Base-by-base conservation (phyloP, 805 yeast genomes). In the Cyberlindnera sargentensis region DNA sequence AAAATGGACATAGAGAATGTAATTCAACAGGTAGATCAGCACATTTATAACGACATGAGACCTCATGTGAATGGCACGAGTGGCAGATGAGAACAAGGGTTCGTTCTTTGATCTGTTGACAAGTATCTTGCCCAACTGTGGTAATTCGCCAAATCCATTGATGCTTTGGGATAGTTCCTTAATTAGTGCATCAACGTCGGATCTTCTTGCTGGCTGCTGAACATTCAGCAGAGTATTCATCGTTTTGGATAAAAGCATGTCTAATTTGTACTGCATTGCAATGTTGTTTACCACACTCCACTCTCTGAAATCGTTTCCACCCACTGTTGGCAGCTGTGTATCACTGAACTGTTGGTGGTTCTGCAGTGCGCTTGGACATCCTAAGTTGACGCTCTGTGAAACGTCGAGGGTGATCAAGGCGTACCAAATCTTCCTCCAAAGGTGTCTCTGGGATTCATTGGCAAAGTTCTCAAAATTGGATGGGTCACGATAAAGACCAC, bases 401-500 rank as follows among this genome's bases (percentile, higher is more conserved):
- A 64, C 65, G 55, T 72, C 77, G 27, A 68, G 54, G 5, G 68
- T 61, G 4, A 63, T 58, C 29, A 77, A 56, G 23, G 68, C 70
- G 57, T 61, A 70, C 85, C 85, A 80, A 1, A 77, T 65, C 50
- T 80, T 80, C 47, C 85, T 64, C 71, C 81, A 68, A 6, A 78
- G 58, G 48, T 77, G 76, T 43, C 70, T 62, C 42, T 65, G 61
- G 39, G 58, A 58, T 35, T 64, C 70, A 27, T 65, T 60, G 29
- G 62, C 64, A 40, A 69, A 60, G 47, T 68, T 71, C 10, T 71
- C 69, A 50, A 77, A 76, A 34, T 66, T 65, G 37, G 68, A 72
- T 1, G 89, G 88, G 49, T 82, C 89, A 51, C 88, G 68, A 56
- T 82, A 81, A 26, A 82, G 56, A 0, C 89, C 90, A 49, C 82